Base-by-base conservation (phyloP, 2,329 filamentous ascomycete genomes). In the Didymellaceae sp. region DNA sequence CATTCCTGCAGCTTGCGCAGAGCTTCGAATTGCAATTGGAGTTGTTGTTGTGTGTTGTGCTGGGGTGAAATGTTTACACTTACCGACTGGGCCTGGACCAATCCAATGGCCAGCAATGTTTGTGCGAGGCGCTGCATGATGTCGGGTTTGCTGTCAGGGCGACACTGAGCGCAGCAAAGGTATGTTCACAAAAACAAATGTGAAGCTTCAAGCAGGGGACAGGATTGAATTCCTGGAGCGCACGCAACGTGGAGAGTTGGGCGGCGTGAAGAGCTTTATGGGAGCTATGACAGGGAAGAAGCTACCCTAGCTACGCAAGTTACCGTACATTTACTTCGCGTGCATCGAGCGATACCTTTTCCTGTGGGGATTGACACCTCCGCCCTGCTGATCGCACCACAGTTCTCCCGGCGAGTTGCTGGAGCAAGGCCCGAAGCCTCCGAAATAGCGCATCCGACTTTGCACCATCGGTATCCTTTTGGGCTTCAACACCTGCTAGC, bases 101-200 rank as follows among this genome's bases (percentile, higher is more conserved):
- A 57, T 58, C 61, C 54, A 46, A 64, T 52, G 44, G 62, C 66
- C 60, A 70, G 59, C 52, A 71, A 65, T 61, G 65, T 62, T 61
- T 64, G 64, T 54, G 62, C 63, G 59, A 70, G 69, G 68, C 70
- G 66, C 62, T 63, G 52, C 68, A 73, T 72, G 63, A 58, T 62
- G 67, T 62, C 53, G 45, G 47, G 50, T 37, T 46, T 43, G 56
- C 48, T 65, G 58, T 45, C 54, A 56, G 51, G 51, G 55, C 38
- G 52, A 55, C 49, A 35, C 48, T 24, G 34, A 22, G 14, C 37
- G 31, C 39, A 54, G 32, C 45, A 51, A 43, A 35, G 39, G 25
- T 45, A 39, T 52, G 14, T 46, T 45, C 33, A 54, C 57, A 49
- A 50, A 50, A 43, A 35, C n/a, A 51, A 59, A 35, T 52, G 33